phyloP scores from a whole-genome alignment of 129 eudicot species.

The Flaveria linearis region DNA sequence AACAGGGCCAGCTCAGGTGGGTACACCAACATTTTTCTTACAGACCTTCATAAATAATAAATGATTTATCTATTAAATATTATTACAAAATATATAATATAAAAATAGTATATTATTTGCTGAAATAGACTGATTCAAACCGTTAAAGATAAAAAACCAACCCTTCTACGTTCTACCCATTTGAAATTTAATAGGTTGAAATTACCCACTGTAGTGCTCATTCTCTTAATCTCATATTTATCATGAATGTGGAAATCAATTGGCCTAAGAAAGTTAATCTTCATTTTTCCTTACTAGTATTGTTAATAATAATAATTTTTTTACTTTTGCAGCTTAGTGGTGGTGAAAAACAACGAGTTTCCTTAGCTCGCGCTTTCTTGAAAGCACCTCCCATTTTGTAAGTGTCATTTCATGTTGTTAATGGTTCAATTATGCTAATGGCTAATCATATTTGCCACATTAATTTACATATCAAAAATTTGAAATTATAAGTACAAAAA shows the following conservation, averaged over 20 bases:
- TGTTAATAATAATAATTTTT: neutral
- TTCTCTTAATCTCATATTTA: conserved; percentile 13
- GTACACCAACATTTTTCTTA: neutral
- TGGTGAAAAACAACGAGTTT: conserved; percentile 96
- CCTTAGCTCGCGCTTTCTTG: conserved; percentile 92
- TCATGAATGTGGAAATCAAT: neutral
- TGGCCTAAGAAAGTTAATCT: neutral
- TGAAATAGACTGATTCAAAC: neutral
- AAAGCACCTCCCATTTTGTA: conserved; percentile 90
- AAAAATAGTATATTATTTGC: neutral
- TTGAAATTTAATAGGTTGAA: neutral
- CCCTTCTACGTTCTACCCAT: neutral
- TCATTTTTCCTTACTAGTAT: neutral
- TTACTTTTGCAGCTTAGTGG: conserved; percentile 78
- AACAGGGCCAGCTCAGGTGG: neutral
- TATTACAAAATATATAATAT: neutral
- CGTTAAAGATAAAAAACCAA: neutral
- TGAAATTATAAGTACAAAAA: neutral
- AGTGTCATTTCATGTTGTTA: conserved; percentile 24
- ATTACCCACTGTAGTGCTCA: neutral
- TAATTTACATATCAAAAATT: neutral
- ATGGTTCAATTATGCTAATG: neutral
- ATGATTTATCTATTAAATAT: neutral
- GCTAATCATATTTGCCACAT: neutral
- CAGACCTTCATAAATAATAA: neutral